These are phyloP conservation scores for Orbilia ellipsospora DNA, from an alignment of 2,329 filamentous ascomycete species.

Conservation along the genomic window DNA sequence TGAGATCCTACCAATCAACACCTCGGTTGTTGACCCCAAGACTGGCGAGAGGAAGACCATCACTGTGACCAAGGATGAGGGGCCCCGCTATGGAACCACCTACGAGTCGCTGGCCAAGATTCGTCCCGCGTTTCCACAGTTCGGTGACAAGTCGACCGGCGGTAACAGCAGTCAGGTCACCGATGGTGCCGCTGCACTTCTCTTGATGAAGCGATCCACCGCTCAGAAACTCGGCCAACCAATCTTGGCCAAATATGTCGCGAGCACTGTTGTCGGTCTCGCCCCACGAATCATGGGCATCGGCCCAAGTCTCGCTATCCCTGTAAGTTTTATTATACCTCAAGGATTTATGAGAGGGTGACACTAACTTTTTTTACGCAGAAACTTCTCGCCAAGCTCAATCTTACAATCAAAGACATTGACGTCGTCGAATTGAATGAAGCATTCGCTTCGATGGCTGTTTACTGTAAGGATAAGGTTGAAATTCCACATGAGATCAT, in stretches of 20 bases:
- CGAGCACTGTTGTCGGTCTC: constrained; percentile 88
- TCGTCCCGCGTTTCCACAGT: constrained; percentile 87
- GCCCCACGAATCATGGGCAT: constrained; percentile 98
- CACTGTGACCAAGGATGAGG: constrained; percentile 86
- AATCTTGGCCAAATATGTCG: constrained; percentile 93
- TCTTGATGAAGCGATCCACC: constrained; percentile 94
- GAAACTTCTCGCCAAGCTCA: constrained; percentile 85
- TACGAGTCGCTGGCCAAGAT: constrained; percentile 84
- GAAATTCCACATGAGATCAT: constrained; percentile 79
- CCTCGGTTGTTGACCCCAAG: constrained; percentile 84
- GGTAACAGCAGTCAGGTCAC: constrained; percentile 96
- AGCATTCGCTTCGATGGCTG: constrained; percentile 97
- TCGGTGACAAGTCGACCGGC: constrained; percentile 85
- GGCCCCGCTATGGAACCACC: constrained; percentile 89
- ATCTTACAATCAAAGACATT: constrained; percentile 80
- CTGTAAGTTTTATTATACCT: constrained; percentile 60
- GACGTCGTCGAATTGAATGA: constrained; percentile 96
- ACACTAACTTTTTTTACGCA: constrained; percentile 16
- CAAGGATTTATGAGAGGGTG: background rate
- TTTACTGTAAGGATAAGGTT: constrained; percentile 84
- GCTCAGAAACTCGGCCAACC: constrained; percentile 88
- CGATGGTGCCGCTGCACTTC: constrained; percentile 87
- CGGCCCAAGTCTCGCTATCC: constrained; percentile 77
- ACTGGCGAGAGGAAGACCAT: constrained; percentile 80
- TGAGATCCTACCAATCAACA: constrained; percentile 89